Evolutionary conservation across 192 early-diverging fungal species (phyloP), one percentile per base, ranked within the genome.

Genomic region (Backusella mclennaniae): DNA sequence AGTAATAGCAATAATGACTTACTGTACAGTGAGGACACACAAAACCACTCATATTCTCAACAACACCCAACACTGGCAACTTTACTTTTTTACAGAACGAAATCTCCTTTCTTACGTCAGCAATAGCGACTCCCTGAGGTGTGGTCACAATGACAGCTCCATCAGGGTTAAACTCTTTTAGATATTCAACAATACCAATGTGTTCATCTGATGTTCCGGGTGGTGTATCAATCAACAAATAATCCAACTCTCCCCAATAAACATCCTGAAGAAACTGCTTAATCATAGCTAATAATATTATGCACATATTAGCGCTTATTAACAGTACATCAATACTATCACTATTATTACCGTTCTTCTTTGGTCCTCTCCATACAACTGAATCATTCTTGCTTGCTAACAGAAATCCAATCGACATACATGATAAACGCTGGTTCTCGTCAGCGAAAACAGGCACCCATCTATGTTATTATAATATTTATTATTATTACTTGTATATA

Each of bases 121-220:
- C 78, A 82, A 94, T 73, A 5, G 92, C 89, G 9, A 95, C 92
- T 3, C 78, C 79, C 73, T 99, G 98, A 56, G 98, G 98, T 3
- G 98, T 99, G 0, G 98, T 99, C n/a, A 99, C 93, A 23, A 99
- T 81, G 0, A 99, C 91, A 0, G 97, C 98, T 14, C 95, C 95
- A 71, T 94, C 93, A 35, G 92, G 92, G 33, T 89, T 85, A 72
- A 87, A 86, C 42, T 92, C 93, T 74, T 96, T 95, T 35, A 98
- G 80, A 56, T 96, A 97, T 80, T 96, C 94, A 29, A 97, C 92
- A 17, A 95, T 91, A 6, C 96, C 93, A 75, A 99, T 87, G 78
- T 99, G 97, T 83, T 99, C 98, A 85, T 99, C 98, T 38, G 94
- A 96, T 0, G 98, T 99, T 8, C 97, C 90, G 31, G 98, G 98